phyloP scores from a whole-genome alignment of 495 filamentous ascomycete species.

The Neurospora pannonica region DNA sequence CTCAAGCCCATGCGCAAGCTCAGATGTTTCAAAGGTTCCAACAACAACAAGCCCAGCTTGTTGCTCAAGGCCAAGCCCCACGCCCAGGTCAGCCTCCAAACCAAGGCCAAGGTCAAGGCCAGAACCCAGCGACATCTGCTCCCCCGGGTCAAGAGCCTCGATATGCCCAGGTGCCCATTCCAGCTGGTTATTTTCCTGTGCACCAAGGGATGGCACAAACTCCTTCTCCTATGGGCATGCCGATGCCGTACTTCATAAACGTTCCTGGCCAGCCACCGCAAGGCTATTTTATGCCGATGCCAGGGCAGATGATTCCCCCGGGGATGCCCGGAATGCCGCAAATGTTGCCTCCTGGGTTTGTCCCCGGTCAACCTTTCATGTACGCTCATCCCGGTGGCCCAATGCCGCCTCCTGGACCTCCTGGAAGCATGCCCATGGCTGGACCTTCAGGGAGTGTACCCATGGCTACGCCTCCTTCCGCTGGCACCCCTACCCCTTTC shows the following conservation, averaged over 20 bases:
- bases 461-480: background rate
- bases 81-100: background rate
- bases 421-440: background rate
- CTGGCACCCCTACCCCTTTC: background rate
- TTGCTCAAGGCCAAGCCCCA: constrained; percentile 2
- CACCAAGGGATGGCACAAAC: background rate
- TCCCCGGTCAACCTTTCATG: constrained; percentile 2
- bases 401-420: background rate
- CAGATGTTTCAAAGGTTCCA: background rate
- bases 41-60: background rate
- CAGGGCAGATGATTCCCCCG: background rate
- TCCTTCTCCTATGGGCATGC: constrained; percentile 25
- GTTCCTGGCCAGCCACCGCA: constrained; percentile 10
- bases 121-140: background rate
- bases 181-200: constrained; percentile 23
- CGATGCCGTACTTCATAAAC: constrained; percentile 30
- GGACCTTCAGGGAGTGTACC: background rate
- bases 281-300: background rate
- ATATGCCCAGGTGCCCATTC: constrained; percentile 40
- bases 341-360: background rate
- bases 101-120: background rate
- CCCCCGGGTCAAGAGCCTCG: constrained; percentile 20
- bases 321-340: constrained; percentile 2
- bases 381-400: background rate
- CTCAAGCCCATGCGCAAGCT: background rate